A percentile compares a stretch with the other conserved stretches of the same genome.
Conservation (phyloP, 768 basidiomycete species). For the Suillus tomentosus region DNA sequence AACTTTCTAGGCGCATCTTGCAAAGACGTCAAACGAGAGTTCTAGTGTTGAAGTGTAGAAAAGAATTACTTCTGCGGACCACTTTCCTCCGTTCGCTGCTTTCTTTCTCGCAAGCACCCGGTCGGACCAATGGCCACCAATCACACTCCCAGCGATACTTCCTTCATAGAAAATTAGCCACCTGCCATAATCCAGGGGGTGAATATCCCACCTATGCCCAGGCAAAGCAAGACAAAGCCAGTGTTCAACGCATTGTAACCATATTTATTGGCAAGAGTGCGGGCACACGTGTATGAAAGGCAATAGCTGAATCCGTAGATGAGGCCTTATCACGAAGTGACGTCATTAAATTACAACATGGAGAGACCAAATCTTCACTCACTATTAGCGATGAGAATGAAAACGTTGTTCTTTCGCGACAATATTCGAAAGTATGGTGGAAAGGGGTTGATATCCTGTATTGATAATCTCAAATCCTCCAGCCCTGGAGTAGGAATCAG, state of each 20-base stretch:
- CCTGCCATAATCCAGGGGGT: neutral
- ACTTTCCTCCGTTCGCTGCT: slow-evolving; percentile 44
- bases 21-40: neutral
- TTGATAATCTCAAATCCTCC: slow-evolving; percentile 50
- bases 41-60: neutral
- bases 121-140: slow-evolving; percentile 64
- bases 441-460: slow-evolving; percentile 75
- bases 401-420: slow-evolving; percentile 64
- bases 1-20: slow-evolving; percentile 75
- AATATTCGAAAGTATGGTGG: slow-evolving; percentile 61
- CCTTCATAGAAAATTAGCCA: slow-evolving; percentile 32
- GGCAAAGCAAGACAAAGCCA: slow-evolving; percentile 76
- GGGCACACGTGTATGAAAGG: slow-evolving; percentile 72
- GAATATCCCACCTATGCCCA: slow-evolving; percentile 57
- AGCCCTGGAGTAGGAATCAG: slow-evolving; percentile 19
- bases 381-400: slow-evolving; percentile 48
- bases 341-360: slow-evolving; percentile 13
- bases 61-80: slow-evolving; percentile 62
- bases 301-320: slow-evolving; percentile 72
- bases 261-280: slow-evolving; percentile 66
- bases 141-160: slow-evolving; percentile 51
- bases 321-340: slow-evolving; percentile 45
- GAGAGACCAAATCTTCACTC: slow-evolving; percentile 2
- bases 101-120: slow-evolving; percentile 43
- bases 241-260: slow-evolving; percentile 66